Evolutionary conservation across 495 filamentous ascomycete genomes (phyloP), one percentile per base, ranked within the genome.

Genomic region (Daldinia loculata): DNA sequence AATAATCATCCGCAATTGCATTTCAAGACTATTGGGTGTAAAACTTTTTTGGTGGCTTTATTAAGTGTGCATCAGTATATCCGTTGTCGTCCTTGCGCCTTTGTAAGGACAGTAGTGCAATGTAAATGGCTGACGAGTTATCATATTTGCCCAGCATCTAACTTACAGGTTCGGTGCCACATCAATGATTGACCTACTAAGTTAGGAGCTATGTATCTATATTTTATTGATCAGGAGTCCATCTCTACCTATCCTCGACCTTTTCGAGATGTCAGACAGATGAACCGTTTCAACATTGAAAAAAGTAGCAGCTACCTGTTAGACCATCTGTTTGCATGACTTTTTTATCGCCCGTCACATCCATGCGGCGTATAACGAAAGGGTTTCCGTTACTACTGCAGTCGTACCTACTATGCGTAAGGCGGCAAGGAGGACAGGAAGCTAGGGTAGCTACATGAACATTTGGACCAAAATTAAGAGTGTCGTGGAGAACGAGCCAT

Each of bases 121-220:
- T n/a, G 15, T 43, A 22, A 12, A 50, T 68, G 29, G 48, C 57
- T 61, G 34, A 53, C 39, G 55, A 70, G 15, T 27, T 43, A 14
- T 66, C 32, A 26, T 39, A 67, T 67, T 62, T 65, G 61, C 52
- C 52, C 22, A 48, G 17, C 43, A 19, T 6, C 30, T 24, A 32
- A 65, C 50, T 48, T 72, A 64, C 61, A 68, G 64, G 30, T 58
- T 56, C 63, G 51, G 69, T 72, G 60, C 51, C 52, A 72, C 64
- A 60, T 61, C 22, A 50, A 61, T 38, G 52, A 59, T 43, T 11
- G 63, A 67, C 69, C 69, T 66, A 56, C 58, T 45, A 36, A 58
- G 57, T 62, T 53, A 30, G 52, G 58, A 52, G 52, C 4, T 43
- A 8, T 43, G n/a, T n/a, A n/a, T n/a, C 14, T 43, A 22, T 51